phyloP scores from a whole-genome alignment of 2,329 filamentous ascomycete genomes.

The Phoma herbarum region DNA sequence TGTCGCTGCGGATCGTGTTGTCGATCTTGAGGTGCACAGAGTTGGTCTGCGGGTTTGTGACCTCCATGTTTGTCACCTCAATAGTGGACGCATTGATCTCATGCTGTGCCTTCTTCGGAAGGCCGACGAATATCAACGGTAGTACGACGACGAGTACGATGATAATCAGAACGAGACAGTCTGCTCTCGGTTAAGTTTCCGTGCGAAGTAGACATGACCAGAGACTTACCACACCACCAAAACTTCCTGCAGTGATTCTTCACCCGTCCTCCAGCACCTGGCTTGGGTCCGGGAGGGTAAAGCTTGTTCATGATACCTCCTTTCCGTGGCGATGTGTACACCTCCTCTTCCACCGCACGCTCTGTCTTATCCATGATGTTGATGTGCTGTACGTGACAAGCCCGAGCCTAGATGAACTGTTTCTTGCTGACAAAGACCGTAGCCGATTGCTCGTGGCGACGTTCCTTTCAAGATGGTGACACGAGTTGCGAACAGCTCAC shows the following conservation, averaged over 20 bases:
- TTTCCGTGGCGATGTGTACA: constrained; percentile 30
- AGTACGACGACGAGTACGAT: constrained; percentile 65
- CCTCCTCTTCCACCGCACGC: constrained; percentile 28
- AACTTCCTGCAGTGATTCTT: constrained; percentile 51
- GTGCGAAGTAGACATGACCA: not conserved
- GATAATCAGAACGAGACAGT: constrained; percentile 60
- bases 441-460: not conserved
- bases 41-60: constrained; percentile 60
- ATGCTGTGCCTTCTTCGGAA: constrained; percentile 65
- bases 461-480: constrained; percentile 2
- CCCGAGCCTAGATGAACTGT: not conserved
- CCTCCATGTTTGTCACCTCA: constrained; percentile 59
- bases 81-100: constrained; percentile 63
- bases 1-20: constrained; percentile 58
- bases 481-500: constrained; percentile 8
- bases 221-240: constrained; percentile 50
- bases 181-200: constrained; percentile 27
- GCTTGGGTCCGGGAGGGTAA: constrained; percentile 45
- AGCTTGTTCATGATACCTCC: constrained; percentile 46
- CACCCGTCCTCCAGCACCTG: constrained; percentile 42
- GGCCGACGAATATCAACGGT: constrained; percentile 66
- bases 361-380: constrained; percentile 37
- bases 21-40: constrained; percentile 60
- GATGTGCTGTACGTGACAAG: not conserved
- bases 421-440: not conserved